These are phyloP conservation scores for Cytospora piceicola DNA, from an alignment of 2,329 filamentous ascomycete genomes.

Conservation along the genomic window DNA sequence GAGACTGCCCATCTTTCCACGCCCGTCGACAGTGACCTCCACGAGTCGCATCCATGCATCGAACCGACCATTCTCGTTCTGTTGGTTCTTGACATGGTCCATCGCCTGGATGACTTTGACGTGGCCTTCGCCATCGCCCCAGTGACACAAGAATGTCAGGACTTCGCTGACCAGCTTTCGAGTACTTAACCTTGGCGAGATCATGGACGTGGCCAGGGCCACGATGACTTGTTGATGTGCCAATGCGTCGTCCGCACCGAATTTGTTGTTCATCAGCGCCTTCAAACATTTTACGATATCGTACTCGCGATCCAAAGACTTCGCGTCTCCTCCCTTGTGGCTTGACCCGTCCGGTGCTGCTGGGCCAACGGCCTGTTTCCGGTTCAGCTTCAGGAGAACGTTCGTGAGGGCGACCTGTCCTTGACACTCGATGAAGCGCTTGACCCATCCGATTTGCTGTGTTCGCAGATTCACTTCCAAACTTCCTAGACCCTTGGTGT, in stretches of 20 bases:
- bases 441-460: slow-evolving; percentile 97
- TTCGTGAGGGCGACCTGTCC: slow-evolving; percentile 96
- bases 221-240: slow-evolving; percentile 88
- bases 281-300: slow-evolving; percentile 98
- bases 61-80: slow-evolving; percentile 92
- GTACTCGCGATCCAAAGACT: slow-evolving; percentile 88
- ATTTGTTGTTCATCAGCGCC: slow-evolving; percentile 99
- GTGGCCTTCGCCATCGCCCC: slow-evolving; percentile 83
- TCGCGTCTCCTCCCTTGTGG: slow-evolving; percentile 59
- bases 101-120: slow-evolving; percentile 91
- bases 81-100: slow-evolving; percentile 85
- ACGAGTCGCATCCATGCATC: slow-evolving; percentile 99
- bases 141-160: slow-evolving; percentile 93
- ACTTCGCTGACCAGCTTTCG: slow-evolving; percentile 96
- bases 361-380: slow-evolving; percentile 76
- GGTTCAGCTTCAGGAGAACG: slow-evolving; percentile 90
- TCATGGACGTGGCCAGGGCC: slow-evolving; percentile 81
- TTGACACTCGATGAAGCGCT: slow-evolving; percentile 94
- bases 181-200: slow-evolving; percentile 86
- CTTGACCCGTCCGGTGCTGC: slow-evolving; percentile 57
- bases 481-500: slow-evolving; percentile 87
- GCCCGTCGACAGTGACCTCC: slow-evolving; percentile 93
- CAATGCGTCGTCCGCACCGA: slow-evolving; percentile 93
- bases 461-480: slow-evolving; percentile 93
- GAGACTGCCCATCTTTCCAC: slow-evolving; percentile 97